Percentiles rank a stretch among this genome's conserved stretches.
These are phyloP conservation scores for Boletus tylopilopsis DNA, from an alignment of 768 basidiomycete species.

Conservation along the genomic window DNA sequence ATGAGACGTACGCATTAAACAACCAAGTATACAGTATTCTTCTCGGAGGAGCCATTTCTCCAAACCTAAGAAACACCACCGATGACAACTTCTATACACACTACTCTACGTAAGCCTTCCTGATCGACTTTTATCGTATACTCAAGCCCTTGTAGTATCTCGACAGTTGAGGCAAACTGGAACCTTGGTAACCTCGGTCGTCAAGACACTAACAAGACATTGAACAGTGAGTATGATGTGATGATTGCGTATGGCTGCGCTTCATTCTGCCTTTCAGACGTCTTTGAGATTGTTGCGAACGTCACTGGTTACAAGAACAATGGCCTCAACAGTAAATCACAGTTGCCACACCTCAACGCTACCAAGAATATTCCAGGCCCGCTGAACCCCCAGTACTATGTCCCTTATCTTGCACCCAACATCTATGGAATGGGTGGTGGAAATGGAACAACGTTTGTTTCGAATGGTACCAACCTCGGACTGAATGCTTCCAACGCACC, in stretches of 20 bases:
- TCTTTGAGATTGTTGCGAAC: slow-evolving; percentile 48
- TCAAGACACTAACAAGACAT: slow-evolving; percentile 45
- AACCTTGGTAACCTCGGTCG: slow-evolving; percentile 53
- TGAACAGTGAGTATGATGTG: slow-evolving; percentile 7
- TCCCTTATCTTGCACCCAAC: slow-evolving; percentile 41
- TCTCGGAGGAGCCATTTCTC: too few species aligned
- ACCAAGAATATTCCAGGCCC: slow-evolving; percentile 39
- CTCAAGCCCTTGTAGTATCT: slow-evolving; percentile 29
- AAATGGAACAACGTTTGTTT: slow-evolving; percentile 37
- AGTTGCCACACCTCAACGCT: slow-evolving; percentile 37
- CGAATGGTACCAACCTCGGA: slow-evolving; percentile 26
- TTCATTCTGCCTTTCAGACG: slow-evolving; percentile 32
- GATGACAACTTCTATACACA: too few species aligned
- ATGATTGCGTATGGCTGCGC: background rate
- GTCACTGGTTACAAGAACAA: slow-evolving; percentile 43
- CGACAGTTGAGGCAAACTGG: slow-evolving; percentile 60
- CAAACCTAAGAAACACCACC: too few species aligned
- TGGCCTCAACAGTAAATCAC: slow-evolving; percentile 24
- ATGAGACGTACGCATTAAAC: too few species aligned
- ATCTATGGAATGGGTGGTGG: slow-evolving; percentile 36
- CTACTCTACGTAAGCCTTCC: too few species aligned
- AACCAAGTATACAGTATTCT: too few species aligned
- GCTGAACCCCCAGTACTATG: slow-evolving; percentile 35
- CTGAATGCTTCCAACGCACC: slow-evolving; percentile 31
- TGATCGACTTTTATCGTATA: background rate